Conservation (phyloP, 140 eudicot genomes). For the Cichorium intybus region DNA sequence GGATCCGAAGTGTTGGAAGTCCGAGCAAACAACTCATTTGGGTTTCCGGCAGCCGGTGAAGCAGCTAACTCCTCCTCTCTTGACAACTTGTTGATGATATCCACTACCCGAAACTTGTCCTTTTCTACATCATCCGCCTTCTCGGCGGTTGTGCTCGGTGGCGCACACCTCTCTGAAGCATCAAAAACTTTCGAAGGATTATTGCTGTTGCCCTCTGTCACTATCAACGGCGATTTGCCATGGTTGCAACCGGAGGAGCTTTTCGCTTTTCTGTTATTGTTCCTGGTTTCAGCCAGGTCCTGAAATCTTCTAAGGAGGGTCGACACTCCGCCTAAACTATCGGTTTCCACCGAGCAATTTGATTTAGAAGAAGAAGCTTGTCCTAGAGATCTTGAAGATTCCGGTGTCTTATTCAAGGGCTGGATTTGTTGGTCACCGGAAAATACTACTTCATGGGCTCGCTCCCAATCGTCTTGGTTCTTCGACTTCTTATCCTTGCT, state of each 20-base stretch:
- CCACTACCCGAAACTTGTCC: conserved; percentile 49
- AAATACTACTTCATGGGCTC: conserved; percentile 28
- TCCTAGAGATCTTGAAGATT: neutral
- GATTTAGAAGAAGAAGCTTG: conserved; percentile 17
- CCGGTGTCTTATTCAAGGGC: neutral
- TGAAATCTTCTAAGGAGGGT: conserved; percentile 64
- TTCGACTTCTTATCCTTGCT: conserved; percentile 12
- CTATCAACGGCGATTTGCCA: neutral
- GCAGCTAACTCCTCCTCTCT: conserved; percentile 5
- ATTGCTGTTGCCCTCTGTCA: neutral
- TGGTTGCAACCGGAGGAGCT: neutral
- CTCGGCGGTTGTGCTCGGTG: conserved; percentile 4
- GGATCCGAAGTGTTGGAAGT: neutral
- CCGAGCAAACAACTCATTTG: conserved; percentile 16
- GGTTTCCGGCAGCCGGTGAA: neutral
- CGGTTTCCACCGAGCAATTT: conserved; percentile 25
- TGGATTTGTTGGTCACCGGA: conserved; percentile 5
- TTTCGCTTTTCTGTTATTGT: neutral
- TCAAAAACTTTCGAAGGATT: conserved; percentile 9
- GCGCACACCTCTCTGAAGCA: conserved; percentile 11
- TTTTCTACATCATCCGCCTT: conserved; percentile 15
- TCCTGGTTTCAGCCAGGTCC: conserved; percentile 35
- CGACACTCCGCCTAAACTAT: conserved; percentile 54
- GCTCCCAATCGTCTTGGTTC: conserved; percentile 28
- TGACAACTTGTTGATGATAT: conserved; percentile 42